Conservation (phyloP, 495 filamentous ascomycete genomes). For the Penicillium riverlandense region DNA sequence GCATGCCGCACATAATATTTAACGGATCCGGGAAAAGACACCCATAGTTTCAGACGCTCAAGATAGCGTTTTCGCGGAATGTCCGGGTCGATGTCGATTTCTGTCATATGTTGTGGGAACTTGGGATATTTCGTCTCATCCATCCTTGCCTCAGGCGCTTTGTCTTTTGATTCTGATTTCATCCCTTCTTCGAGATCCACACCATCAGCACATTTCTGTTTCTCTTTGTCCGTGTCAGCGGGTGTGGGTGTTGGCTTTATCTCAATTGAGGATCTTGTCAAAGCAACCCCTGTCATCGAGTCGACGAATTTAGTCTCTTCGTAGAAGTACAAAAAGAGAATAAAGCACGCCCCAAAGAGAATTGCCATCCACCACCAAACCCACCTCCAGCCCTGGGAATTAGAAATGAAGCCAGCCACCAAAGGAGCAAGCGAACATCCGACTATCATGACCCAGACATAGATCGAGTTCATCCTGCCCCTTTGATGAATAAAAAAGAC, state of each 20-base stretch:
- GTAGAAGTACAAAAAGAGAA: conserved; percentile 11
- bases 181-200: too few species aligned
- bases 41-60: too few species aligned
- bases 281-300: conserved; percentile 2
- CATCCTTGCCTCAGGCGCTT: too few species aligned
- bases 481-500: conserved; percentile 43
- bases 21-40: too few species aligned
- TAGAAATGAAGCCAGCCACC: conserved; percentile 36
- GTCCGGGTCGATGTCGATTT: too few species aligned
- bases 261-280: not conserved
- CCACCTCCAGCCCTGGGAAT: conserved; percentile 41
- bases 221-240: too few species aligned
- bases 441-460: conserved; percentile 22
- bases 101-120: too few species aligned
- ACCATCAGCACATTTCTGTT: too few species aligned
- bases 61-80: too few species aligned
- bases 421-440: conserved; percentile 32
- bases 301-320: conserved; percentile 11
- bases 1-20: too few species aligned
- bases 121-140: too few species aligned
- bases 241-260: not conserved
- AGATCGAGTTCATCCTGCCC: conserved; percentile 32
- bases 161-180: too few species aligned
- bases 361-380: conserved; percentile 45
- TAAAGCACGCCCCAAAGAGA: conserved; percentile 22